phyloP scores from a whole-genome alignment of 2,329 filamentous ascomycete species.

The Pyrenophora seminiperda region DNA sequence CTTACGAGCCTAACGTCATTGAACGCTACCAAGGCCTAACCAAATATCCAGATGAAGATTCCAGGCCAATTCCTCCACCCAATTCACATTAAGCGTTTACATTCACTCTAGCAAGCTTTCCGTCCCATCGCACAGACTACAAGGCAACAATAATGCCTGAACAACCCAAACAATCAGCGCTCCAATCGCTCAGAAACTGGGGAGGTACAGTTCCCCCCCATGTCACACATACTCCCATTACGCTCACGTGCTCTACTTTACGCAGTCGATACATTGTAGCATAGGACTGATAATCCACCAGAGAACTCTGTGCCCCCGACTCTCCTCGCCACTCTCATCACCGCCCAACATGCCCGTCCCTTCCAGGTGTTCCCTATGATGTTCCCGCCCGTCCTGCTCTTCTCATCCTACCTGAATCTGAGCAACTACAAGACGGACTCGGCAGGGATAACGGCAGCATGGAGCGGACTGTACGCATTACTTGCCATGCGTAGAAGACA shows the following conservation, averaged over 20 bases:
- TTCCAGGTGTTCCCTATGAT: constrained; percentile 69
- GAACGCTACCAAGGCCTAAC: constrained; percentile 24
- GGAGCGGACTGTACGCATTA: constrained; percentile 69
- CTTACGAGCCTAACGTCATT: constrained; percentile 33
- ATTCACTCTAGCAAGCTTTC: not conserved
- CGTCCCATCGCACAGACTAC: not conserved
- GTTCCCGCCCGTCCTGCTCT: constrained; percentile 69
- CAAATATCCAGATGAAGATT: constrained; percentile 1
- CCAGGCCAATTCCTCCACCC: not conserved
- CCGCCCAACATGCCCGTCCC: constrained; percentile 69
- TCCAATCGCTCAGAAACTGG: constrained; percentile 57
- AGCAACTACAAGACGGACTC: constrained; percentile 66
- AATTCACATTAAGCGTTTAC: not conserved
- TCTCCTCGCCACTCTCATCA: constrained; percentile 68
- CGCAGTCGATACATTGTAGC: not conserved
- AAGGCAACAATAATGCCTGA: constrained; percentile 45
- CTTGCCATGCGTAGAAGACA: constrained; percentile 64
- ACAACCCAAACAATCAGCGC: constrained; percentile 45
- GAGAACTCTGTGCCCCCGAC: constrained; percentile 69
- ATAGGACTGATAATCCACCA: constrained; percentile 39
- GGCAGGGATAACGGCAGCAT: constrained; percentile 67
- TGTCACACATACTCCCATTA: not conserved
- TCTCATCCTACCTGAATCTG: constrained; percentile 69
- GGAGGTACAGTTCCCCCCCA: constrained; percentile 53
- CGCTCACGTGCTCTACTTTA: constrained; percentile 11